These are phyloP conservation scores for Eleusine indica DNA, from an alignment of 176 grass and related monocot genomes.

Conservation along the genomic window DNA sequence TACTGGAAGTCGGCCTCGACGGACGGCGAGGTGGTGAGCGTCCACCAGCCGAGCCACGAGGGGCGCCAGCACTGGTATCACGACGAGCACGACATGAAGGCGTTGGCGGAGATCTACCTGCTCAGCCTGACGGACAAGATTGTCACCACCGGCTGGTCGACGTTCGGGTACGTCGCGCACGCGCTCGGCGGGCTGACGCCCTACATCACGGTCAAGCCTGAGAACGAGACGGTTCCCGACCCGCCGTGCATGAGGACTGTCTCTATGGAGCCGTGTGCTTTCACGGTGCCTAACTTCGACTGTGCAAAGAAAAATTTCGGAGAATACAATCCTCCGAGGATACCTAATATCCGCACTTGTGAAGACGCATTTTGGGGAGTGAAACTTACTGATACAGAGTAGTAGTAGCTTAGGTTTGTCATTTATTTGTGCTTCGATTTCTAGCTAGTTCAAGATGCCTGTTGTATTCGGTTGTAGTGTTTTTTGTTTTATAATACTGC, in stretches of 20 bases:
- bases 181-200: slow-evolving; percentile 53
- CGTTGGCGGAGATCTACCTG: slow-evolving; percentile 66
- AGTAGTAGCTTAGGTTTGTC: too few relatives aligned
- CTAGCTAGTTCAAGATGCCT: too few relatives aligned
- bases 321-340: not conserved
- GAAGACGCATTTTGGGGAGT: not conserved
- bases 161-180: slow-evolving; percentile 53
- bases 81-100: slow-evolving; percentile 63
- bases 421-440: too few relatives aligned
- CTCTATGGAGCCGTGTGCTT: slow-evolving; percentile 51
- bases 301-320: not conserved
- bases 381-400: not conserved
- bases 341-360: not conserved
- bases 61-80: slow-evolving; percentile 49
- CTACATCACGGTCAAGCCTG: slow-evolving; percentile 45
- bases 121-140: slow-evolving; percentile 54
- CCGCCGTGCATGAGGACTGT: slow-evolving; percentile 40
- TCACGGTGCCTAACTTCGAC: slow-evolving; percentile 44
- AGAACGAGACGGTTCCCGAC: slow-evolving; percentile 29
- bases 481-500: too few relatives aligned
- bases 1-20: slow-evolving; percentile 62
- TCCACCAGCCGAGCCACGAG: slow-evolving; percentile 79
- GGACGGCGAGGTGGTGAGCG: slow-evolving; percentile 50
- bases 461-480: too few relatives aligned
- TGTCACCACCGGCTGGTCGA: slow-evolving; percentile 57